Evolutionary conservation across 805 yeast genomes (phyloP), one percentile per base, ranked within the genome.

Genomic region (Saccharomycopsis selenospora): DNA sequence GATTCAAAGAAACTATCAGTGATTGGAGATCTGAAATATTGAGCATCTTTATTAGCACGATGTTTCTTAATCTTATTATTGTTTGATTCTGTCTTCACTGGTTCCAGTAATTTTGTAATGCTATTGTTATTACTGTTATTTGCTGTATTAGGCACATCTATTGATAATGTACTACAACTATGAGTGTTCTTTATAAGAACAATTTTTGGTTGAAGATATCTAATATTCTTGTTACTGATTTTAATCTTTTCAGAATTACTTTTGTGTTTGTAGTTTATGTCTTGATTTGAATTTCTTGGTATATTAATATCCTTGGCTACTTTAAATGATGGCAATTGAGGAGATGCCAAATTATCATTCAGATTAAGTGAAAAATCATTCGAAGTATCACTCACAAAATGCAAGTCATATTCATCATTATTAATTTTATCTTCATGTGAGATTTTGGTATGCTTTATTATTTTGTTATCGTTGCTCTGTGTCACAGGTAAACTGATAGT

Each of bases 401-500:
- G 38, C 10, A 33, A 6, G 10, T 33, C 17, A 33, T 33, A 17
- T 14, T 33, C 38, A 6, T 33, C 38, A 20, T 14, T 33, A 14
- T 33, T 33, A 20, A 33, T 10, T 14, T 33, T 33, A 33, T 33
- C 38, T 20, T 33, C 20, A n/a, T n/a, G n/a, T n/a, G n/a, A n/a
- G n/a, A n/a, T n/a, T n/a, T n/a, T n/a, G n/a, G n/a, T n/a, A n/a
- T n/a, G n/a, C n/a, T n/a, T n/a, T n/a, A n/a, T n/a, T n/a, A n/a
- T n/a, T n/a, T n/a, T n/a, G n/a, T n/a, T n/a, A n/a, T n/a, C n/a
- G n/a, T n/a, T n/a, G n/a, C n/a, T n/a, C n/a, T n/a, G n/a, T n/a
- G 38, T 33, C 20, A 33, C 38, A 33, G 38, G 38, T 7, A 33
- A 33, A 33, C 38, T 33, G 38, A 33, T 33, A 33, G 38, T 33